Evolutionary conservation across 148 eudicot species (phyloP), one percentile per base, ranked within the genome.

Genomic region (Arbutus unedo): DNA sequence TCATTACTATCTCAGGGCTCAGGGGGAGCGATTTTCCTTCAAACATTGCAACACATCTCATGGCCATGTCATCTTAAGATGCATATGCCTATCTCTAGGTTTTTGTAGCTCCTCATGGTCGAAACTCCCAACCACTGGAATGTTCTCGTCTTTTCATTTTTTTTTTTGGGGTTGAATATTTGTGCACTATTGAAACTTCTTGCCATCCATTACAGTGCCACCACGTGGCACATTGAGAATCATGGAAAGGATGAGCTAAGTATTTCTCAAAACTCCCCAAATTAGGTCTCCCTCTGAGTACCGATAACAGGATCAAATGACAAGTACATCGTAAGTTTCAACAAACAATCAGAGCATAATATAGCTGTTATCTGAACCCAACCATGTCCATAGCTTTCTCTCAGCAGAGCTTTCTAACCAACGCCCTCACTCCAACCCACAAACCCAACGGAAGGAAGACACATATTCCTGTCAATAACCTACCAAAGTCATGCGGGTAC

Each of bases 351-450:
- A 5, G 10, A 16, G 6, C 8, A 15, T 21, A 13, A 0, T 18
- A 19, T 8, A 1, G 25, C 31, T 10, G 38, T 31, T 31, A 14
- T 15, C 19, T 67, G 15, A 79, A 9, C 75, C 4, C 18, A 45
- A 83, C 45, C 43, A 80, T 90, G 87, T 78, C 91, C 38, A 59
- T 88, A 54, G 84, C 89, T 45, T 83, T 89, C 66, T 81, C 86
- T 53, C 91, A 92, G 23, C 88, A 90, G 45, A 91, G 91, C 86
- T 93, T 91, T 67, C 64, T 93, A 60, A 55, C 81, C 60, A 91
- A 87, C 88, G 86, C 96, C 77, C 87, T 92, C 10, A 60, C 78
- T 51, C 82, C 90, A 25, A 80, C 88, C 19, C 87, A 82, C 67
- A 88, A 88, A 79, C 85, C 91, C 56, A 88, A 74, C 71, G 59